Percentiles rank a stretch among this genome's conserved stretches.
phyloP scores from a whole-genome alignment of 768 basidiomycete species.

The Xerocomellus intermedius region DNA sequence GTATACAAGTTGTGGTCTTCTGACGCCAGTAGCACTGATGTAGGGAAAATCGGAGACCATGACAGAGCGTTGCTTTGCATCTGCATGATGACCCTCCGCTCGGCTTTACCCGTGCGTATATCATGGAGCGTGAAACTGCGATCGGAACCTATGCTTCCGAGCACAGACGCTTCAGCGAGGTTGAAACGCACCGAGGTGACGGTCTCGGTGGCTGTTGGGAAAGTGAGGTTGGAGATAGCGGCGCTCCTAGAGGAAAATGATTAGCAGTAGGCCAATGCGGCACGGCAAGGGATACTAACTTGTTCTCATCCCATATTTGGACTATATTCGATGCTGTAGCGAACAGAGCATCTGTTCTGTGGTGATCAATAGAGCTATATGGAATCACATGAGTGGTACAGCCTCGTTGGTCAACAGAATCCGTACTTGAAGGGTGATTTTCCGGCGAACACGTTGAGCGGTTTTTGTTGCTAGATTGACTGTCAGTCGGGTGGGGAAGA shows the following conservation, averaged over 20 bases:
- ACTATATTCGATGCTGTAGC: conserved; percentile 92
- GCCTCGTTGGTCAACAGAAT: not conserved
- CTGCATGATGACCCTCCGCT: conserved; percentile 89
- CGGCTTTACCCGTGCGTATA: conserved; percentile 94
- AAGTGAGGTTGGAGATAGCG: conserved; percentile 82
- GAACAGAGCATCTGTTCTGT: conserved; percentile 83
- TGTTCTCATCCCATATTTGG: conserved; percentile 97
- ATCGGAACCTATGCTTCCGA: conserved; percentile 95
- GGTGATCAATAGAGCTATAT: conserved; percentile 91
- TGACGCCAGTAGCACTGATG: conserved; percentile 87
- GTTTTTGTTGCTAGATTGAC: conserved; percentile 41
- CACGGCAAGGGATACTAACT: conserved; percentile 41
- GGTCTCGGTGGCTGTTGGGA: conserved; percentile 85
- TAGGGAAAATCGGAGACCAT: conserved; percentile 97
- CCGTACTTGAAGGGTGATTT: conserved; percentile 90
- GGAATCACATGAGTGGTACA: not conserved
- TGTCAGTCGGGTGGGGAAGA: conserved; percentile 4
- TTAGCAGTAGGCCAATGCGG: conserved; percentile 5
- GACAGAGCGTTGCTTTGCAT: conserved; percentile 88
- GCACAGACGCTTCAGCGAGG: conserved; percentile 86
- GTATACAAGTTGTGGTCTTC: conserved; percentile 99
- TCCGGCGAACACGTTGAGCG: conserved; percentile 75
- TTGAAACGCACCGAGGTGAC: conserved; percentile 90
- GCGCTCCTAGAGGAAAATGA: conserved; percentile 54
- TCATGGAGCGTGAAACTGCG: conserved; percentile 96